Base-by-base conservation (phyloP, 345 rosid genomes). In the Citrus hindsii region DNA sequence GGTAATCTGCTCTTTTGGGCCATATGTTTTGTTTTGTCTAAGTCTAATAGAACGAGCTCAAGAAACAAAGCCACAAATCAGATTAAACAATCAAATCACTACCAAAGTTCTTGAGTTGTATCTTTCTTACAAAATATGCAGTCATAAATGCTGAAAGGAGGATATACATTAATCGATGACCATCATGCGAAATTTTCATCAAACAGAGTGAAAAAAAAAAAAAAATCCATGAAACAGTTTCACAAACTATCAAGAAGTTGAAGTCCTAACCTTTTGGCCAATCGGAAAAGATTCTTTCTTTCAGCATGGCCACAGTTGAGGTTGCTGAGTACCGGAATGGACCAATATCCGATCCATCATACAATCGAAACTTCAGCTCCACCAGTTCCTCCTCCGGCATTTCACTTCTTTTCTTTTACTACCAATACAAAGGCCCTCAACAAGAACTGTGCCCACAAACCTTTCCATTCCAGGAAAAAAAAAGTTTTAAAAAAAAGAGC, bases 281-380 rank as follows among this genome's bases (percentile, higher is more conserved):
- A 32, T 93, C 93, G 24, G 93, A 80, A 68, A 94, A 84, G 37
- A 96, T 88, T 77, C 95, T 83, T 75, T 94, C 95, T 88, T 92
- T 94, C 60, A 96, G 94, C 85, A 84, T 83, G 79, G 90, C 85
- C 13, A 96, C 93, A 4, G 97, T 90, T 2, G 98, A 89, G 2
- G 95, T 80, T 18, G 95, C 90, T 0, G 94, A 90, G 86, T 94
- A 92, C 63, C 84, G 85, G 78, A 94, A 92, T 16, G 98, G 99
- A 67, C 99, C 99, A 48, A 94, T 89, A 86, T 94, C 94, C 3
- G 98, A 88, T 81, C 98, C 98, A 82, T 96, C 99, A 62, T 89
- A 91, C 82, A 96, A 81, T 77, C 98, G 89, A 82, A 96, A 93
- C 86, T 92, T 96, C 9, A 96, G 85, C 85, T 94, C 95, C 28